Percentiles rank a stretch among this genome's conserved stretches.
Conservation (phyloP, 495 filamentous ascomycete species). For the Rusavskia elegans region DNA sequence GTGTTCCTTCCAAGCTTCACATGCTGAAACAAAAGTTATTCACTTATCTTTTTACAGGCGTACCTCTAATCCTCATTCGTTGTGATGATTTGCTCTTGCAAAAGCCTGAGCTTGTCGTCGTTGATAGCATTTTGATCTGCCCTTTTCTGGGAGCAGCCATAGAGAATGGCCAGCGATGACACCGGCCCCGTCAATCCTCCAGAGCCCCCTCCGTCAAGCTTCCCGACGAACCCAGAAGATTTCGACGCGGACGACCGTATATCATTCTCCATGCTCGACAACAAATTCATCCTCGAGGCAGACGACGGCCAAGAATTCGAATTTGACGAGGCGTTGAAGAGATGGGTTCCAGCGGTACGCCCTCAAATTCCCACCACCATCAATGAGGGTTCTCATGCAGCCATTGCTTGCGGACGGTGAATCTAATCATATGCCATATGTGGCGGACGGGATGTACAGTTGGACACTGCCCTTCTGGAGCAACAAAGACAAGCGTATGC, state of each 20-base stretch:
- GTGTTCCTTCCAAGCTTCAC: no score
- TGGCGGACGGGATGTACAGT: conserved; percentile 26
- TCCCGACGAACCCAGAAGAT: conserved; percentile 55
- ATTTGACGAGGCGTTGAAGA: conserved; percentile 51
- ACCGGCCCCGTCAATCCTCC: background rate
- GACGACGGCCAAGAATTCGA: conserved; percentile 77
- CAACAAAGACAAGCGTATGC: conserved; percentile 65
- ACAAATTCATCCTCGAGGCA: conserved; percentile 69
- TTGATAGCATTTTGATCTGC: no score
- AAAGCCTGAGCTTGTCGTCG: no score
- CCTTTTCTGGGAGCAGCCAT: no score
- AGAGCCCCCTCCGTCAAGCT: conserved; percentile 19
- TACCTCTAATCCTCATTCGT: no score
- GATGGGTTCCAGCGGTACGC: conserved; percentile 65
- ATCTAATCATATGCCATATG: conserved; percentile 22
- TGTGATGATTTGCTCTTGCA: no score
- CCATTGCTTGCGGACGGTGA: conserved; percentile 6
- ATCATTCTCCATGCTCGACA: conserved; percentile 65
- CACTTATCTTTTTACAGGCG: no score
- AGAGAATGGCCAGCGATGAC: background rate
- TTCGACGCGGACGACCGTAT: conserved; percentile 75
- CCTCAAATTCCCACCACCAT: conserved; percentile 5
- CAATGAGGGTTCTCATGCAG: conserved; percentile 7
- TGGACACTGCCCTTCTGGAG: conserved; percentile 65
- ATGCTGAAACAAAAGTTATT: no score